These are phyloP conservation scores for Penicillium waksmanii DNA, from an alignment of 495 filamentous ascomycete genomes.

Conservation along the genomic window DNA sequence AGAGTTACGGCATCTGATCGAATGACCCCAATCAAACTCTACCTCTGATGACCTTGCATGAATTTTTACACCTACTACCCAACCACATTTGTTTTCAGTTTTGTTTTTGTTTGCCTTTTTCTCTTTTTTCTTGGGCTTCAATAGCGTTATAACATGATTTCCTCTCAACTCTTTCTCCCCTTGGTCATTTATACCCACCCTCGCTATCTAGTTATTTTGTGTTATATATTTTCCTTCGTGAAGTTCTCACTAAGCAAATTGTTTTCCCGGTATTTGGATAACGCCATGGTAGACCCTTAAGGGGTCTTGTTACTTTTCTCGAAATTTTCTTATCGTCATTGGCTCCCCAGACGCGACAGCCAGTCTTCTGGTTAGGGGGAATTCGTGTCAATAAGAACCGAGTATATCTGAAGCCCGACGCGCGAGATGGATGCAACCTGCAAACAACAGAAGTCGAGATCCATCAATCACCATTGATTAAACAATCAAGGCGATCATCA, in stretches of 20 bases:
- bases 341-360: not conserved
- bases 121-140: not conserved
- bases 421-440: not conserved
- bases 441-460: not conserved
- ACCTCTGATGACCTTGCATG: not conserved
- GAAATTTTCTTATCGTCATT: not conserved
- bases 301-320: constrained; percentile 1
- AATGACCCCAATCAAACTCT: no score
- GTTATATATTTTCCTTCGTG: not conserved
- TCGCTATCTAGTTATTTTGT: constrained; percentile 5
- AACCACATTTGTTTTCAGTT: not conserved
- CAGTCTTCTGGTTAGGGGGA: not conserved
- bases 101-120: constrained; percentile 1
- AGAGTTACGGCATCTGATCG: constrained; percentile 7
- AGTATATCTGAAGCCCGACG: not conserved
- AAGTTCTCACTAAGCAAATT: constrained; percentile 2
- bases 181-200: constrained; percentile 9
- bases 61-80: not conserved
- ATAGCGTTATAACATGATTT: constrained; percentile 6
- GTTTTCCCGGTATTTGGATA: not conserved
- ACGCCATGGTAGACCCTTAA: not conserved
- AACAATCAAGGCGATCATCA: no score
- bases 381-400: not conserved
- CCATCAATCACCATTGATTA: not conserved
- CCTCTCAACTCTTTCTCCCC: not conserved